These are phyloP conservation scores for Lumnitzera racemosa DNA, from an alignment of 345 rosid species.

Conservation along the genomic window DNA sequence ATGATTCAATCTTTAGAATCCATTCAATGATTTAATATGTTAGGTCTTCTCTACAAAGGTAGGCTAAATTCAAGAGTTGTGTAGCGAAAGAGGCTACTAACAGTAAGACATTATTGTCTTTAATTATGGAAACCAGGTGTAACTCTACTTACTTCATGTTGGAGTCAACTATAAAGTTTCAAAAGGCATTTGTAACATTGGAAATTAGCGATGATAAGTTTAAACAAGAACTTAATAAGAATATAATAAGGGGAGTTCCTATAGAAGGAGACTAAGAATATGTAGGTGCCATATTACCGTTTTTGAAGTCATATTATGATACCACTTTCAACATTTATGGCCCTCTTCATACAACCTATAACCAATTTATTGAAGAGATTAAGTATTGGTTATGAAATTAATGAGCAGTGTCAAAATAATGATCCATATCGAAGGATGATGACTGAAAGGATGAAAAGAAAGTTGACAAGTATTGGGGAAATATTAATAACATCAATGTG, in stretches of 20 bases:
- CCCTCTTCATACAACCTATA: neutral
- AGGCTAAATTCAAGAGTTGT: neutral
- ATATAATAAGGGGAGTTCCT: neutral
- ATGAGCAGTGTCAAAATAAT: neutral
- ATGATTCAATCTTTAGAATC: slow-evolving; percentile 5
- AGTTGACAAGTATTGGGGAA: slow-evolving; percentile 6
- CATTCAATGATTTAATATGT: neutral
- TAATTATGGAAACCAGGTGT: slow-evolving; percentile 8
- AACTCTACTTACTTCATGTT: slow-evolving; percentile 2
- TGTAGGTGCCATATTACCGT: slow-evolving; percentile 2
- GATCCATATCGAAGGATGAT: neutral
- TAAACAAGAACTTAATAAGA: neutral
- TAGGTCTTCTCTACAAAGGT: neutral
- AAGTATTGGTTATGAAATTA: neutral
- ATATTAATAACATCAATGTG: no score
- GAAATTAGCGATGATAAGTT: neutral
- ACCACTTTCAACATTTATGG: neutral
- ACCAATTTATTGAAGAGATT: neutral
- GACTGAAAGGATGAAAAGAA: slow-evolving; percentile 3
- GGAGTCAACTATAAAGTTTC: neutral
- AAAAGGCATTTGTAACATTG: slow-evolving; percentile 2
- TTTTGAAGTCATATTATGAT: neutral
- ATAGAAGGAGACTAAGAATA: slow-evolving; percentile 2
- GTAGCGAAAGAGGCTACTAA: neutral
- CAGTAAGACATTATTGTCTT: neutral